Evolutionary conservation across 2,329 filamentous ascomycete species (phyloP).

Genomic region (Neofusicoccum umdonicola): DNA sequence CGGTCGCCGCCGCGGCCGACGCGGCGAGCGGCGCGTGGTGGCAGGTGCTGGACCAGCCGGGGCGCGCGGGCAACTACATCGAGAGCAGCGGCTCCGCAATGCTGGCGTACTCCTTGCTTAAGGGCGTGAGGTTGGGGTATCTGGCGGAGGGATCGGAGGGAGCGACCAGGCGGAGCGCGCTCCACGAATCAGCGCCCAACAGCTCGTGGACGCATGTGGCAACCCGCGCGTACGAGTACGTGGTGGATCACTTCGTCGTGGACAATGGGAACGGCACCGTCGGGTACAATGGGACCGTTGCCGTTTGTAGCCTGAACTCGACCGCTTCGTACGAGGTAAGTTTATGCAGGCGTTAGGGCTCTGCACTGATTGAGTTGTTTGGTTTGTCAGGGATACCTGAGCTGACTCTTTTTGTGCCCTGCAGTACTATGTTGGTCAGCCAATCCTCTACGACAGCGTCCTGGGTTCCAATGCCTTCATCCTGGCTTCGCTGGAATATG

Average conservation of each 20-base stretch:
- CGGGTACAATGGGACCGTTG: constrained; percentile 32
- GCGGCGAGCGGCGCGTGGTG: constrained; percentile 52
- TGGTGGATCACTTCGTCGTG: constrained; percentile 48
- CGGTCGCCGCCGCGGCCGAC: constrained; percentile 45
- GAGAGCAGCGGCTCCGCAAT: constrained; percentile 60
- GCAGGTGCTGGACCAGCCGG: constrained; percentile 53
- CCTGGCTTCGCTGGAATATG: constrained; percentile 26
- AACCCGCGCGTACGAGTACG: constrained; percentile 44
- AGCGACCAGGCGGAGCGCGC: constrained; percentile 22
- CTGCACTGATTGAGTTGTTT: too few species aligned
- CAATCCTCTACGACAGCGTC: constrained; percentile 28
- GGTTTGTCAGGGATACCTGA: too few species aligned
- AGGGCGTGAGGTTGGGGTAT: constrained; percentile 33
- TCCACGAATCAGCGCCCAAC: background rate
- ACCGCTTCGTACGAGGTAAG: constrained; percentile 27
- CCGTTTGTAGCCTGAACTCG: constrained; percentile 28
- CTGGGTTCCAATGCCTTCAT: constrained; percentile 27
- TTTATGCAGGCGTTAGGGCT: background rate
- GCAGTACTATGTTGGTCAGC: constrained; percentile 46
- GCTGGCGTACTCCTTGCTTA: constrained; percentile 37
- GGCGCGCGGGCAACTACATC: constrained; percentile 55
- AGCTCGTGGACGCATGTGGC: constrained; percentile 37
- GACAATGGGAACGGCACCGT: constrained; percentile 36
- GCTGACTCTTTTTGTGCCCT: background rate
- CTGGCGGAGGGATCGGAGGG: constrained; percentile 27